Percentiles rank a stretch among this genome's conserved stretches.
Evolutionary conservation across 345 rosid species (phyloP).

Genomic region (Eucalyptus sp.): DNA sequence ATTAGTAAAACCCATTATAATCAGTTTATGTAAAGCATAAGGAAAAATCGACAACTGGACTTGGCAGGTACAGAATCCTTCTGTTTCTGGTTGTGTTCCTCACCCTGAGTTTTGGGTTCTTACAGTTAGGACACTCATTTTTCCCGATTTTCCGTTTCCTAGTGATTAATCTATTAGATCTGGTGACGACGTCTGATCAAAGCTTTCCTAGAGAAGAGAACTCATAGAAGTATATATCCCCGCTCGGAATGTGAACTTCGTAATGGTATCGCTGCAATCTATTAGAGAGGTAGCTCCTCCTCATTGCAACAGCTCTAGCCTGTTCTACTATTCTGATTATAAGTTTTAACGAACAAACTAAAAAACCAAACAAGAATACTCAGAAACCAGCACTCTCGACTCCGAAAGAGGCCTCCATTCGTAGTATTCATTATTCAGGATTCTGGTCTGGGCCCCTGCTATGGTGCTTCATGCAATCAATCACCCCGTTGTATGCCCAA

Average conservation of each 20-base stretch:
- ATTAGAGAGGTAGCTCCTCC: neutral
- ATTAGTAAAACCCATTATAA: neutral
- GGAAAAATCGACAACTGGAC: neutral
- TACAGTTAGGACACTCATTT: neutral
- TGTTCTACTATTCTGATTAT: neutral
- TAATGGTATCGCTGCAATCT: neutral
- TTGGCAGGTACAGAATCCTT: neutral
- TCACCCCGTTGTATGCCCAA: neutral
- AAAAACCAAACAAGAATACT: neutral
- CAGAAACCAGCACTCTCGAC: neutral
- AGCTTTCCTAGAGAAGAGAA: neutral
- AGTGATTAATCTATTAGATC: neutral
- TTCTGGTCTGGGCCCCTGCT: neutral
- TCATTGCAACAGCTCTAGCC: neutral
- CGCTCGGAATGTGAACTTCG: neutral
- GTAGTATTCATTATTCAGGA: neutral
- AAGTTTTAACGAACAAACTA: neutral
- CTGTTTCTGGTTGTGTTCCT: neutral
- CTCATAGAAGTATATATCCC: neutral
- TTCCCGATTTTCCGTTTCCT: neutral
- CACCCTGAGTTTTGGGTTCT: neutral
- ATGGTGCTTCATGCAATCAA: neutral
- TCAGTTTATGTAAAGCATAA: neutral
- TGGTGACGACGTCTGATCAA: neutral
- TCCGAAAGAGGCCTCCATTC: neutral